phyloP scores from a whole-genome alignment of 2,329 filamentous ascomycete genomes.

The Diplodia scrobiculata region DNA sequence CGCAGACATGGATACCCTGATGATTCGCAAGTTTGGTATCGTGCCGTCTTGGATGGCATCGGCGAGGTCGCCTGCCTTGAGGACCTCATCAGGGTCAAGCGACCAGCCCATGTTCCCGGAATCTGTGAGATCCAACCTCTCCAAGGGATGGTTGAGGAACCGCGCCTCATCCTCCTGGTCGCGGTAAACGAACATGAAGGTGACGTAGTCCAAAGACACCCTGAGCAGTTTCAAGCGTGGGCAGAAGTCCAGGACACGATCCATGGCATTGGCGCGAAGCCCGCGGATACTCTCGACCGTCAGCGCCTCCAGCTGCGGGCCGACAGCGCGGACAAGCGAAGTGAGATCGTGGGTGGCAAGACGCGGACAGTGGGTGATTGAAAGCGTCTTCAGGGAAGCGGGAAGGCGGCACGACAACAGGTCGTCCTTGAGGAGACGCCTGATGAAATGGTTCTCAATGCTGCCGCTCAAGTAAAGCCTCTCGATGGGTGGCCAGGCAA shows the following conservation, averaged over 20 bases:
- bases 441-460: conserved; percentile 48
- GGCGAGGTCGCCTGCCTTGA: conserved; percentile 48
- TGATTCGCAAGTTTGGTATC: conserved; percentile 19
- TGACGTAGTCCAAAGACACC: conserved; percentile 53
- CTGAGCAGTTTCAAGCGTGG: conserved; percentile 46
- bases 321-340: conserved; percentile 43
- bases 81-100: conserved; percentile 39
- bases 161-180: conserved; percentile 33
- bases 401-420: conserved; percentile 38
- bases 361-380: conserved; percentile 49
- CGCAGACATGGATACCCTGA: conserved; percentile 16
- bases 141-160: conserved; percentile 40
- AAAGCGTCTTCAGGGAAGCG: conserved; percentile 34
- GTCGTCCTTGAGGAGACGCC: conserved; percentile 41
- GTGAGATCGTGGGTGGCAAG: conserved; percentile 42
- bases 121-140: conserved; percentile 46
- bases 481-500: conserved; percentile 51
- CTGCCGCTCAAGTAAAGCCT: conserved; percentile 50
- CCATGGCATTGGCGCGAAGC: conserved; percentile 45
- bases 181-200: conserved; percentile 34
- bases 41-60: conserved; percentile 44
- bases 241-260: conserved; percentile 47
- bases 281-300: conserved; percentile 48
- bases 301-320: conserved; percentile 41
- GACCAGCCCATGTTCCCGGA: conserved; percentile 37